Conservation (phyloP, 164 flowering plant species). For the Cinnamomum micranthum region DNA sequence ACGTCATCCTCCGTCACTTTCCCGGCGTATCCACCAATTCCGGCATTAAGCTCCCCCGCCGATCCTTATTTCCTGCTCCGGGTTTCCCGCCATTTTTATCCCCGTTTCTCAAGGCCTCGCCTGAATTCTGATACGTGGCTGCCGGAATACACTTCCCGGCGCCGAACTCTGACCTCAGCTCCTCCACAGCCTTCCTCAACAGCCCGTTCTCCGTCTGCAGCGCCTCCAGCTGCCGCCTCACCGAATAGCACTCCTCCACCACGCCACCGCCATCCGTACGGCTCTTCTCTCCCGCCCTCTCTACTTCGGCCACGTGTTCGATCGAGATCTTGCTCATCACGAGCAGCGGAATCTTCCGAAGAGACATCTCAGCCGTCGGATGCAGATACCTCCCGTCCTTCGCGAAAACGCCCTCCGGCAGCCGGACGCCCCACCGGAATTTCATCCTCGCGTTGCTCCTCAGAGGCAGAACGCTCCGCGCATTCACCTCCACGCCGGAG, state of each 20-base stretch:
- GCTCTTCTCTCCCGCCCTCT: constrained; percentile 2
- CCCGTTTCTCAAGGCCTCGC: not conserved
- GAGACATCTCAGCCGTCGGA: constrained; percentile 27
- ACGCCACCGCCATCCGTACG: constrained; percentile 29
- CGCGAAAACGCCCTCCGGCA: constrained; percentile 26
- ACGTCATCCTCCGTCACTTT: constrained; percentile 23
- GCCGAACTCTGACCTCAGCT: constrained; percentile 35
- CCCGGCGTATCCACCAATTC: constrained; percentile 2
- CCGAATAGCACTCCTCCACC: constrained; percentile 19
- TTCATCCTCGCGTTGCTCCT: constrained; percentile 37
- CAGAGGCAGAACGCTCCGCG: constrained; percentile 54
- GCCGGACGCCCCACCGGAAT: constrained; percentile 57
- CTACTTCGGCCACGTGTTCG: constrained; percentile 45
- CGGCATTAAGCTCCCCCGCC: constrained; percentile 16
- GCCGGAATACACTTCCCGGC: constrained; percentile 1
- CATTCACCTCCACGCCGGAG: constrained; percentile 31
- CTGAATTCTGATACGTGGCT: constrained; percentile 2
- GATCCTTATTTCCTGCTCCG: constrained; percentile 8
- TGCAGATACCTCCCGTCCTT: constrained; percentile 9
- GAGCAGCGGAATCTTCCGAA: constrained; percentile 46
- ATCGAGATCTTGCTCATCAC: constrained; percentile 65
- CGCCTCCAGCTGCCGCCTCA: constrained; percentile 48
- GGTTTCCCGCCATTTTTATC: no score
- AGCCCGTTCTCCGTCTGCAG: constrained; percentile 42
- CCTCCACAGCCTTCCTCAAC: constrained; percentile 53